phyloP scores from a whole-genome alignment of 1,284 basidiomycete species.

The Ustilago shanxiensis region DNA sequence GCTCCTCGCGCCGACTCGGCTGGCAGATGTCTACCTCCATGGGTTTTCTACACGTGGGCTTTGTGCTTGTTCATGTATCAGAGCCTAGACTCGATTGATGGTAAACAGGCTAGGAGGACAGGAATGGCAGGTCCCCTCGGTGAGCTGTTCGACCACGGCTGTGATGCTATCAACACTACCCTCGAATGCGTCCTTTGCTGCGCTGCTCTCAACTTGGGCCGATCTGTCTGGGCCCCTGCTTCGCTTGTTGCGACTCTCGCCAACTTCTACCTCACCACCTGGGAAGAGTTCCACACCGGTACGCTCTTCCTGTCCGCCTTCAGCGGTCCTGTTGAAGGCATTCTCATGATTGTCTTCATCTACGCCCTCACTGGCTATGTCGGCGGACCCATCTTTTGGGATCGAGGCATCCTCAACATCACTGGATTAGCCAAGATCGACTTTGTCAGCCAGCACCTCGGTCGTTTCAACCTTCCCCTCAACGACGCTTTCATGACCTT shows the following conservation, averaged over 20 bases:
- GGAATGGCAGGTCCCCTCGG: conserved; percentile 96
- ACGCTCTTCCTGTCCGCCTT: conserved; percentile 76
- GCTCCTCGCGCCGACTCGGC: conserved; percentile 21
- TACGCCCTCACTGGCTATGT: conserved; percentile 78
- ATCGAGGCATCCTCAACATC: conserved; percentile 78
- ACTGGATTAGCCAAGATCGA: conserved; percentile 75
- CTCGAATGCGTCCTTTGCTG: conserved; percentile 61
- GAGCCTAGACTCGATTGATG: conserved; percentile 88
- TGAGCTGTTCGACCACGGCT: conserved; percentile 96
- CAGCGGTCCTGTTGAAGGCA: conserved; percentile 96
- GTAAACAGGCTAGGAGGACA: conserved; percentile 93
- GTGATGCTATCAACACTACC: conserved; percentile 88
- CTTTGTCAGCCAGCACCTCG: conserved; percentile 64
- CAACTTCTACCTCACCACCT: conserved; percentile 94
- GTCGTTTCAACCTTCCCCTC: conserved; percentile 77
- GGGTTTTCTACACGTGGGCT: conserved; percentile 76
- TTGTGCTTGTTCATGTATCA: conserved; percentile 92
- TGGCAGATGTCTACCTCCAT: conserved; percentile 45
- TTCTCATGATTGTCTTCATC: conserved; percentile 84
- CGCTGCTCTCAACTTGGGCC: conserved; percentile 80
- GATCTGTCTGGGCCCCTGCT: conserved; percentile 95
- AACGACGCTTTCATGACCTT: conserved; percentile 92
- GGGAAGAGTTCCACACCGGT: conserved; percentile 97
- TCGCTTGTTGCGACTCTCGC: conserved; percentile 87
- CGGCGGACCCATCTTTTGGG: conserved; percentile 80